These are phyloP conservation scores for Candida yuanshanica DNA, from an alignment of 805 yeast species.

Conservation along the genomic window DNA sequence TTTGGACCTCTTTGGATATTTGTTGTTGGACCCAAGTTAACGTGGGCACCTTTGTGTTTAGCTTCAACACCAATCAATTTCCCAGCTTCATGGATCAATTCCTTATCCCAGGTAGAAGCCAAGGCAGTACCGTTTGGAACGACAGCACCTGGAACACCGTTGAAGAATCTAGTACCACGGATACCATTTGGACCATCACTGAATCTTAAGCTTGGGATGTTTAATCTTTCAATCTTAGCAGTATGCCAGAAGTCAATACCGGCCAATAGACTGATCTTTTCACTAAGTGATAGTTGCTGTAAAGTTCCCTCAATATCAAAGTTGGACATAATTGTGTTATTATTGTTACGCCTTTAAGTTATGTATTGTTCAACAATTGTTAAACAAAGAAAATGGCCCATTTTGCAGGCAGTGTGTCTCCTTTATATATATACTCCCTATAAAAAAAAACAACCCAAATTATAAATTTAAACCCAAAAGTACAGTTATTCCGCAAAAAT, in stretches of 20 bases:
- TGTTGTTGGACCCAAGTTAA: conserved; percentile 40
- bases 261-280: conserved; percentile 14
- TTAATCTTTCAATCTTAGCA: conserved; percentile 23
- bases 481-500: too few relatives aligned
- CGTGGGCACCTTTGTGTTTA: conserved; percentile 44
- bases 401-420: too few relatives aligned
- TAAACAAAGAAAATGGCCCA: too few relatives aligned
- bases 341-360: too few relatives aligned
- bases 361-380: too few relatives aligned
- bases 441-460: too few relatives aligned
- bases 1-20: conserved; percentile 52
- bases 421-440: too few relatives aligned
- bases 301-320: conserved; percentile 17
- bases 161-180: conserved; percentile 46
- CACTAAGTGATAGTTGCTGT: conserved; percentile 8
- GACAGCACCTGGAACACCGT: conserved; percentile 46
- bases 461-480: too few relatives aligned
- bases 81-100: conserved; percentile 41
- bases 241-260: conserved; percentile 49
- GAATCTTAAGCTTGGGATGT: conserved; percentile 39
- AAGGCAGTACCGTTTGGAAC: conserved; percentile 56
- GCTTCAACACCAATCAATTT: conserved; percentile 48
- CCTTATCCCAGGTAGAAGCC: conserved; percentile 48
- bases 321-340: conserved; percentile 1
- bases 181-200: conserved; percentile 58